Conservation (phyloP, 1,284 basidiomycete species). For the Microbotryum scabiosae region DNA sequence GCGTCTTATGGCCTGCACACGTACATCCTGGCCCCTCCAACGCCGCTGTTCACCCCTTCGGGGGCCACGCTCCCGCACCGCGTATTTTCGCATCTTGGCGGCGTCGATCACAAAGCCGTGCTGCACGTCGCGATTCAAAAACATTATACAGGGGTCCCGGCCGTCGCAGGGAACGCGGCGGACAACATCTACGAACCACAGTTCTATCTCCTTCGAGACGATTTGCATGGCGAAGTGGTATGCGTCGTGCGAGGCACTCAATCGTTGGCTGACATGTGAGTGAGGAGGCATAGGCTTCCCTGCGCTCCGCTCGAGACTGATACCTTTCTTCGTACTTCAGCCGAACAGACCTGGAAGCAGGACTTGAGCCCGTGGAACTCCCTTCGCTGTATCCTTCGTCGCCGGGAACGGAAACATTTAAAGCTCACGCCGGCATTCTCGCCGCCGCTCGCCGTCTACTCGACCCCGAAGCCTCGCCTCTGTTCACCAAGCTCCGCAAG, state of each 20-base stretch:
- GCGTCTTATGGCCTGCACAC: slow-evolving; percentile 28
- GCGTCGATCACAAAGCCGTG: slow-evolving; percentile 14
- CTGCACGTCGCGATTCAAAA: slow-evolving; percentile 28
- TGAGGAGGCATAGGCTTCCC: background rate
- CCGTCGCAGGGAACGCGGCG: background rate
- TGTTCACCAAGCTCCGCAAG: slow-evolving; percentile 13
- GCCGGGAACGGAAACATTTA: background rate
- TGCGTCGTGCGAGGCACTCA: slow-evolving; percentile 26
- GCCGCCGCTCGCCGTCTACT: slow-evolving; percentile 19
- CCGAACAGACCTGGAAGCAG: slow-evolving; percentile 25
- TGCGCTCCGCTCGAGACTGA: background rate
- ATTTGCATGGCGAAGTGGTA: slow-evolving; percentile 16
- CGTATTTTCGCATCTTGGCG: slow-evolving; percentile 26
- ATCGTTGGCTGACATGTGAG: slow-evolving; percentile 24
- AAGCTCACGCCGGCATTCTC: slow-evolving; percentile 23
- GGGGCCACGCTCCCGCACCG: slow-evolving; percentile 21
- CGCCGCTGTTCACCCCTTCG: slow-evolving; percentile 23
- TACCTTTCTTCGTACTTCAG: background rate
- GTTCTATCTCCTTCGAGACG: slow-evolving; percentile 26
- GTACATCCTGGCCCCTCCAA: slow-evolving; percentile 15
- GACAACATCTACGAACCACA: slow-evolving; percentile 17
- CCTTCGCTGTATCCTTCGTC: background rate
- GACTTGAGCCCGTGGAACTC: slow-evolving; percentile 8
- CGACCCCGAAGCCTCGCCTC: slow-evolving; percentile 1
- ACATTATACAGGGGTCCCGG: slow-evolving; percentile 4